phyloP scores from a whole-genome alignment of 495 filamentous ascomycete species.

The Lichenothelia convexa region DNA sequence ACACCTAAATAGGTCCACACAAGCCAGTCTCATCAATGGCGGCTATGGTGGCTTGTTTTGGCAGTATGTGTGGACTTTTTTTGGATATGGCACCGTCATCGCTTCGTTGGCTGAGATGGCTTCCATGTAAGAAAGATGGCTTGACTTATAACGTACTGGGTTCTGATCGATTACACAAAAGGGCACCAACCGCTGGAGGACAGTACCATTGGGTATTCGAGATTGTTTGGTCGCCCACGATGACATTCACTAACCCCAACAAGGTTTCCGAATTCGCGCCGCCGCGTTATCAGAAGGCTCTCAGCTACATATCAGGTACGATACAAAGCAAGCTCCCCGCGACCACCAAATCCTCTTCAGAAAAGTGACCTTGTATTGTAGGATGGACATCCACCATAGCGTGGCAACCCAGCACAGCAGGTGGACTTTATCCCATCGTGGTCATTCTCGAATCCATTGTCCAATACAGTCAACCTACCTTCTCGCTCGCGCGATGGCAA shows the following conservation, averaged over 20 bases:
- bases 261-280: conserved; percentile 29
- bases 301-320: conserved; percentile 29
- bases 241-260: conserved; percentile 11
- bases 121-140: no score
- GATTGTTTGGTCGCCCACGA: background rate
- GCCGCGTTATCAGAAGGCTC: conserved; percentile 23
- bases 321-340: no score
- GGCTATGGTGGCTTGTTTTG: conserved; percentile 39
- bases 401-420: conserved; percentile 19
- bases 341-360: no score
- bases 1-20: conserved; percentile 24
- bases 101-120: conserved; percentile 37
- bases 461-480: conserved; percentile 13
- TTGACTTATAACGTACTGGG: no score
- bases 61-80: conserved; percentile 31
- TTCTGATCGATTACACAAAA: no score
- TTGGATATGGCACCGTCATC: conserved; percentile 31
- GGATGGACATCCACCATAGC: conserved; percentile 32
- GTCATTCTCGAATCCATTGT: conserved; percentile 22
- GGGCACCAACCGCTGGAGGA: conserved; percentile 27
- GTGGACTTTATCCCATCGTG: conserved; percentile 22
- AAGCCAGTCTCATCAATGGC: conserved; percentile 31
- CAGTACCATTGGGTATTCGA: conserved; percentile 30
- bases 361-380: no score
- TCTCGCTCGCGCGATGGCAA: conserved; percentile 19